These are phyloP conservation scores for Neocucurbitaria cava DNA, from an alignment of 2,329 filamentous ascomycete species.

Conservation along the genomic window DNA sequence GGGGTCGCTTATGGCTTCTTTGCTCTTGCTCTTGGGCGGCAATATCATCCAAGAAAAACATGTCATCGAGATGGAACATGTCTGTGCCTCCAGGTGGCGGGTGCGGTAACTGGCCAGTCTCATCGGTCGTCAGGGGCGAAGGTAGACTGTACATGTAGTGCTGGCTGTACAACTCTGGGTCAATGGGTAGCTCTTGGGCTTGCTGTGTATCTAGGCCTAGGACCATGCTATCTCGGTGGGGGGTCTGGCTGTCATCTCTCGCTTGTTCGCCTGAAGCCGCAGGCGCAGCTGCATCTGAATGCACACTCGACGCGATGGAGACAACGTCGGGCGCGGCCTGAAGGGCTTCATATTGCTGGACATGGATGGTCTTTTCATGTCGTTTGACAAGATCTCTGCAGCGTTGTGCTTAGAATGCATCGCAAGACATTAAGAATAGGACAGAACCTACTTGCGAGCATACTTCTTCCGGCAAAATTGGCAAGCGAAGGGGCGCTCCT, in stretches of 20 bases:
- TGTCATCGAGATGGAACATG: neutral
- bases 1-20: neutral
- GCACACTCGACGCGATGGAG: neutral
- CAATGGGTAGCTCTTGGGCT: neutral
- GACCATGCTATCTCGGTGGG: neutral
- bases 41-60: neutral
- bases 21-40: neutral
- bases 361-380: constrained; percentile 44
- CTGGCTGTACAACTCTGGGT: neutral
- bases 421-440: neutral
- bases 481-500: constrained; percentile 44
- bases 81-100: neutral
- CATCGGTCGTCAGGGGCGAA: neutral
- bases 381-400: constrained; percentile 45
- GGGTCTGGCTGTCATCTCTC: neutral
- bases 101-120: neutral
- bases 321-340: neutral
- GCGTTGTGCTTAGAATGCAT: constrained; percentile 4
- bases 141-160: neutral
- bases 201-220: neutral
- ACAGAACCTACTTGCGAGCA: constrained; percentile 39
- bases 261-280: neutral
- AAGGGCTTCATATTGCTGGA: constrained; percentile 25
- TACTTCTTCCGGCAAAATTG: constrained; percentile 43
- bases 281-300: neutral